Percentiles rank a stretch among this genome's conserved stretches.
Evolutionary conservation across 1,284 basidiomycete genomes (phyloP).

Genomic region (Earliella scabrosa): DNA sequence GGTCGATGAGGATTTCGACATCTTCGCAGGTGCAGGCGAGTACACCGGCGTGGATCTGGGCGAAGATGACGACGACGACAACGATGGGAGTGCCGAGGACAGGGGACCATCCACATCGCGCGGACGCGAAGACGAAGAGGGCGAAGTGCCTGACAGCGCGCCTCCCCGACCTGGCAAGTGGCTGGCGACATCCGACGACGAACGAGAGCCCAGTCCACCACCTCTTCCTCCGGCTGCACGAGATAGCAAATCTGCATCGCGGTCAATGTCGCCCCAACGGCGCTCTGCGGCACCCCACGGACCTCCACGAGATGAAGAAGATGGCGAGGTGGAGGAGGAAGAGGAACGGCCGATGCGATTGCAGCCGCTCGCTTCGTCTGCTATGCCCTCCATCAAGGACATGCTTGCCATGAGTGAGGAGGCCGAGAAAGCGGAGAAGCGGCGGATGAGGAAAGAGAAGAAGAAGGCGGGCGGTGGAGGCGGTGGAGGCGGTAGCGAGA

Average conservation of each 20-base stretch:
- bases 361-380: slow-evolving; percentile 72
- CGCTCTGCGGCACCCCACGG: slow-evolving; percentile 8
- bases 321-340: slow-evolving; percentile 39
- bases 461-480: slow-evolving; percentile 45
- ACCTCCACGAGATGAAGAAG: slow-evolving; percentile 21
- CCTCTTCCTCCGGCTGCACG: slow-evolving; percentile 6
- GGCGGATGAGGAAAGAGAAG: slow-evolving; percentile 75
- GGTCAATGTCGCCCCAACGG: slow-evolving; percentile 18
- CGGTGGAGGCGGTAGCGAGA: slow-evolving; percentile 23
- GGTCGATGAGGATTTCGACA: slow-evolving; percentile 65
- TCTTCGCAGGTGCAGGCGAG: slow-evolving; percentile 86
- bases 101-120: too few relatives aligned
- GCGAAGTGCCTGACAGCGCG: slow-evolving; percentile 9
- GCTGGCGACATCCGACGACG: slow-evolving; percentile 27
- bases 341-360: slow-evolving; percentile 55
- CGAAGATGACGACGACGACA: slow-evolving; percentile 51
- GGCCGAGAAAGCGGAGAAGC: slow-evolving; percentile 63
- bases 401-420: slow-evolving; percentile 78
- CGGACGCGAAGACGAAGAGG: slow-evolving; percentile 14
- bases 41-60: slow-evolving; percentile 74
- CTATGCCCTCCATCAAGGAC: slow-evolving; percentile 79
- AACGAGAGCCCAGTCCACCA: slow-evolving; percentile 12
- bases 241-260: neutral
- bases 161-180: slow-evolving; percentile 19
- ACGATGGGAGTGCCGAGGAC: neutral